These are phyloP conservation scores for Prosopis cineraria DNA, from an alignment of 306 rosid genomes.

Conservation along the genomic window DNA sequence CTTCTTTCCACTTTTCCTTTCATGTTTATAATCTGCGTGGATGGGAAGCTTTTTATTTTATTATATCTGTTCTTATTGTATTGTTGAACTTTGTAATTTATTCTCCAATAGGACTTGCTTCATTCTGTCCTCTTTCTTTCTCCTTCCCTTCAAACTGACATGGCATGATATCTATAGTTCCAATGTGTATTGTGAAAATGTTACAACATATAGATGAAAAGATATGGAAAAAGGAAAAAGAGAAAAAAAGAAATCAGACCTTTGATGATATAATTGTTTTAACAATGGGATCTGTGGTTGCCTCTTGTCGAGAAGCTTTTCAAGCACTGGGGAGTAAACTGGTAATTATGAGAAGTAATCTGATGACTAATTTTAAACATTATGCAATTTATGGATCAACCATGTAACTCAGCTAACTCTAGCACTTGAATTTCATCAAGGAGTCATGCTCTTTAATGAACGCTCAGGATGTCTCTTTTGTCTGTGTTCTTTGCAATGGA, in stretches of 20 bases:
- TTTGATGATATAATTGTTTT: neutral
- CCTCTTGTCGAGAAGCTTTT: neutral
- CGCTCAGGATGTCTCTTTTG: neutral
- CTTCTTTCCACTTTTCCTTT: neutral
- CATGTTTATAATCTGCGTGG: neutral
- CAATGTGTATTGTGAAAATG: neutral
- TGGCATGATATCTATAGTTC: neutral
- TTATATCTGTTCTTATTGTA: neutral
- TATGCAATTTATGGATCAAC: neutral
- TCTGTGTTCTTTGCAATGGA: constrained; percentile 1
- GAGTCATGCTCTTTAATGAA: neutral
- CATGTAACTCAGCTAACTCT: neutral
- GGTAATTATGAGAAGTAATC: constrained; percentile 7
- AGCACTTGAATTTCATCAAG: neutral
- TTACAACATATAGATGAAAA: neutral
- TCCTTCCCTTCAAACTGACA: neutral
- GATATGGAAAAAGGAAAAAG: neutral
- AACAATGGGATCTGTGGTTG: neutral
- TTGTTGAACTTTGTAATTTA: neutral
- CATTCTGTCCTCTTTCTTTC: neutral
- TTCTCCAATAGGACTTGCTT: neutral
- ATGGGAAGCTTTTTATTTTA: neutral
- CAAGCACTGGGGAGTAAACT: neutral
- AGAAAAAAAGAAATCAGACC: neutral
- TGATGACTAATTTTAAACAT: neutral